A percentile compares a stretch with the other conserved stretches of the same genome.
These are phyloP conservation scores for Apophysomyces trapeziformis DNA, from an alignment of 371 early-diverging fungal species.

Conservation along the genomic window DNA sequence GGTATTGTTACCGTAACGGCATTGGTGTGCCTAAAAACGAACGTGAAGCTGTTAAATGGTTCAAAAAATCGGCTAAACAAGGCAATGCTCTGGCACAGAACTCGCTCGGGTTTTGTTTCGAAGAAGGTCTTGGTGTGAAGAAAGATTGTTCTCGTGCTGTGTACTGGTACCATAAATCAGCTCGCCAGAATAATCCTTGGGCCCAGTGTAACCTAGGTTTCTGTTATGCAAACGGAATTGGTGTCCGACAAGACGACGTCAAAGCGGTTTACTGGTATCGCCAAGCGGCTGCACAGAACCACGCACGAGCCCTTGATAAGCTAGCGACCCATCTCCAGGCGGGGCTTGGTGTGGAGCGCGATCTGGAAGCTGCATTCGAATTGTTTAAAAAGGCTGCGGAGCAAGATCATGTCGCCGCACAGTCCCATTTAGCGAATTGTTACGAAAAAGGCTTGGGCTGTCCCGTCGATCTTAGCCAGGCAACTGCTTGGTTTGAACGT, in stretches of 20 bases:
- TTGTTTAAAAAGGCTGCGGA: constrained; percentile 68
- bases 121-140: constrained; percentile 73
- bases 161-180: constrained; percentile 75
- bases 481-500: constrained; percentile 70
- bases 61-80: constrained; percentile 65
- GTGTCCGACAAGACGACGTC: constrained; percentile 54
- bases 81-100: constrained; percentile 84
- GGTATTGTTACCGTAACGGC: constrained; percentile 81
- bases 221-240: constrained; percentile 82
- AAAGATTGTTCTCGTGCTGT: constrained; percentile 68
- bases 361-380: constrained; percentile 58
- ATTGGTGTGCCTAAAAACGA: constrained; percentile 73
- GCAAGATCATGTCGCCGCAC: constrained; percentile 61
- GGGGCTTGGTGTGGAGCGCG: constrained; percentile 68
- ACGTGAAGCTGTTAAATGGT: constrained; percentile 72
- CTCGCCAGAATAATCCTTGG: constrained; percentile 77
- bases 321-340: constrained; percentile 77
- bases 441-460: constrained; percentile 74
- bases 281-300: constrained; percentile 66
- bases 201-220: constrained; percentile 85
- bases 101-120: constrained; percentile 82
- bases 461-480: constrained; percentile 57
- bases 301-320: constrained; percentile 80
- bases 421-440: constrained; percentile 68
- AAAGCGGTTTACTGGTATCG: constrained; percentile 74